Conservation (phyloP, 768 basidiomycete genomes). For the Candolleomyces efflorescens region DNA sequence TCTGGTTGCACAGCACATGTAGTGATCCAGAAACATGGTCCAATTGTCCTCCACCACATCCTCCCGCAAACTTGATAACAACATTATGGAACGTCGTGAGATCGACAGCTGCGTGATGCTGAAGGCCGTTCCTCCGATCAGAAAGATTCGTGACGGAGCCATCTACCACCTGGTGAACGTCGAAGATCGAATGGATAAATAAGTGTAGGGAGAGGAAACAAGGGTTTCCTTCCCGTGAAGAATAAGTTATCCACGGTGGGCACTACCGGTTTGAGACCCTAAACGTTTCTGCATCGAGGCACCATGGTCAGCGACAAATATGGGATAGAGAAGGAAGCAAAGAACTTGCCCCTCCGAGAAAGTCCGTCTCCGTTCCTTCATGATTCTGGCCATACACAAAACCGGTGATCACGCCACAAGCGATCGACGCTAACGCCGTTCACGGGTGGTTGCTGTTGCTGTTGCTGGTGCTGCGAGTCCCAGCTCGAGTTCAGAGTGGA, state of each 20-base stretch:
- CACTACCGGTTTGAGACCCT: background rate
- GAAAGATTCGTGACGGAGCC: too few relatives aligned
- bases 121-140: too few relatives aligned
- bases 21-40: background rate
- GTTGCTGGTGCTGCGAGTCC: background rate
- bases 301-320: background rate
- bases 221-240: background rate
- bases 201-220: background rate
- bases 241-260: background rate
- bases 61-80: background rate
- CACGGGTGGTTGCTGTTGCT: slow-evolving; percentile 27
- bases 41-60: background rate
- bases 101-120: background rate
- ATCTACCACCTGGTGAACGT: background rate
- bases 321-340: background rate
- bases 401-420: slow-evolving; percentile 63
- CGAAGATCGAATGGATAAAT: slow-evolving; percentile 7
- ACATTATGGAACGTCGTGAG: background rate
- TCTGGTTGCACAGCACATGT: background rate
- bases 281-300: background rate
- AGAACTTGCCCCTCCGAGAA: slow-evolving; percentile 6
- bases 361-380: slow-evolving; percentile 9
- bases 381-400: slow-evolving; percentile 57
- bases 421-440: slow-evolving; percentile 62
- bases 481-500: slow-evolving; percentile 16